Evolutionary conservation across 23 red algal genomes (phyloP).

Genomic region (Agarophyton chilense): DNA sequence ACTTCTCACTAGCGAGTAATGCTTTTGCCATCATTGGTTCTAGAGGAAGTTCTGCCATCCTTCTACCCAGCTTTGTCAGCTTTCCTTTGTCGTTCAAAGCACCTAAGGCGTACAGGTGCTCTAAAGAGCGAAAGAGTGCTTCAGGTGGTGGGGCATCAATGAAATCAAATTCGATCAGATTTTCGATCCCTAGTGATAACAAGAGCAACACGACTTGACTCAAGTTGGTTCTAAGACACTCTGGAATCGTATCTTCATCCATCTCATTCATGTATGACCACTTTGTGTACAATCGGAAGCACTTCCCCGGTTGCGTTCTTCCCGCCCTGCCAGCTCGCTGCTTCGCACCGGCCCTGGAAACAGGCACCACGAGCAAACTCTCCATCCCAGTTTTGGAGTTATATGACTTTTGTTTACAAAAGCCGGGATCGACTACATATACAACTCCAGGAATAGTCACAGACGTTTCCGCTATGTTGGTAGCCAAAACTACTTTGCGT

Average conservation of each 20-base stretch:
- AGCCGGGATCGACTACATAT: slow-evolving; percentile 96
- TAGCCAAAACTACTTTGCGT: slow-evolving; percentile 94
- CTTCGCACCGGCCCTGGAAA: slow-evolving; percentile 84
- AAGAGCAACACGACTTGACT: slow-evolving; percentile 85
- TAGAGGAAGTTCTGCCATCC: slow-evolving; percentile 94
- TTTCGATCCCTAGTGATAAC: slow-evolving; percentile 83
- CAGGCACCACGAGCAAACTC: slow-evolving; percentile 77
- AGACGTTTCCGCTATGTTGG: slow-evolving; percentile 97
- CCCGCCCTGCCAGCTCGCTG: slow-evolving; percentile 95
- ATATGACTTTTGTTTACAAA: slow-evolving; percentile 92
- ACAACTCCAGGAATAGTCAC: slow-evolving; percentile 96
- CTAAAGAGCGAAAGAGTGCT: slow-evolving; percentile 75
- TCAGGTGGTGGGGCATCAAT: slow-evolving; percentile 87
- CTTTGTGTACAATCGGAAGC: slow-evolving; percentile 95
- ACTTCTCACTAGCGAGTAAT: slow-evolving; percentile 83
- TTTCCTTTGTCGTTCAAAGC: slow-evolving; percentile 77
- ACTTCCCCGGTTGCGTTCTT: slow-evolving; percentile 85
- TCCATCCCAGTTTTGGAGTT: slow-evolving; percentile 89
- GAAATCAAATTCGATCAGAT: slow-evolving; percentile 90
- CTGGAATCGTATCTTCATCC: slow-evolving; percentile 77
- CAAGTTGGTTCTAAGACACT: slow-evolving; percentile 86
- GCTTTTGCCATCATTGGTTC: slow-evolving; percentile 90
- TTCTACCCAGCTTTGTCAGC: slow-evolving; percentile 81
- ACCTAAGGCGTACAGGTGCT: slow-evolving; percentile 83
- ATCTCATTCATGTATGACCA: slow-evolving; percentile 79